Evolutionary conservation across 768 basidiomycete species (phyloP).

Genomic region (Rhodotorula graminis): DNA sequence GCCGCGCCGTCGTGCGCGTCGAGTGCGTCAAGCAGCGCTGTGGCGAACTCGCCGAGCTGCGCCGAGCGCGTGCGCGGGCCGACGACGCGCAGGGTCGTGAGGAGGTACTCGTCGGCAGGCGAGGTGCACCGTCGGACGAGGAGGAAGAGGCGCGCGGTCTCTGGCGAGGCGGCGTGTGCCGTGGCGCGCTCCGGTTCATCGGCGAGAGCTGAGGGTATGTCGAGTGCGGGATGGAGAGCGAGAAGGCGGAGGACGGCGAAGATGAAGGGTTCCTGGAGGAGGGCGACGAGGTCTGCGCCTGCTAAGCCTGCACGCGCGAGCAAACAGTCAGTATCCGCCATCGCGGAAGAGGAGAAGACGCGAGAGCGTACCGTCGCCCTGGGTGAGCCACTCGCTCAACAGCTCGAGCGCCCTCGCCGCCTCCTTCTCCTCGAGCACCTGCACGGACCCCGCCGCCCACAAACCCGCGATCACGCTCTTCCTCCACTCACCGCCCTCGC

Average conservation of each 20-base stretch:
- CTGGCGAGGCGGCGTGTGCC: no score
- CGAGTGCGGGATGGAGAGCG: not conserved
- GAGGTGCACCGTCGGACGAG: not conserved
- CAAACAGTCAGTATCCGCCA: not conserved
- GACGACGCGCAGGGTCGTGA: not conserved
- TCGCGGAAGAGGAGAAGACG: not conserved
- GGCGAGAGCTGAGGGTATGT: not conserved
- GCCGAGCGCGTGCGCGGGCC: not conserved
- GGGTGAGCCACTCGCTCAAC: not conserved
- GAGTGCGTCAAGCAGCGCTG: not conserved
- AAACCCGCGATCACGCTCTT: conserved; percentile 1
- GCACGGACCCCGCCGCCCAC: conserved; percentile 15
- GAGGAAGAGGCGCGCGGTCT: not conserved
- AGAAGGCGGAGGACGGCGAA: conserved; percentile 20
- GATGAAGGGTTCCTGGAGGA: conserved; percentile 9
- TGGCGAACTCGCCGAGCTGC: not conserved
- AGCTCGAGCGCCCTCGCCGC: not conserved
- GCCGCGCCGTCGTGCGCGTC: no score
- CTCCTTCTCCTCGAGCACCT: not conserved
- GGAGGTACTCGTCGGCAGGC: not conserved
- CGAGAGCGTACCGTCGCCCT: not conserved
- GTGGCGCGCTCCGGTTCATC: not conserved
- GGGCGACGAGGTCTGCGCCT: not conserved
- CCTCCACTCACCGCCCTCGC: not conserved
- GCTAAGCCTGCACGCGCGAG: not conserved